A percentile compares a stretch with the other conserved stretches of the same genome.
phyloP scores from a whole-genome alignment of 225 moss, liverwort and hornwort genomes.

The Bryoerythrophyllum caledonicum region DNA sequence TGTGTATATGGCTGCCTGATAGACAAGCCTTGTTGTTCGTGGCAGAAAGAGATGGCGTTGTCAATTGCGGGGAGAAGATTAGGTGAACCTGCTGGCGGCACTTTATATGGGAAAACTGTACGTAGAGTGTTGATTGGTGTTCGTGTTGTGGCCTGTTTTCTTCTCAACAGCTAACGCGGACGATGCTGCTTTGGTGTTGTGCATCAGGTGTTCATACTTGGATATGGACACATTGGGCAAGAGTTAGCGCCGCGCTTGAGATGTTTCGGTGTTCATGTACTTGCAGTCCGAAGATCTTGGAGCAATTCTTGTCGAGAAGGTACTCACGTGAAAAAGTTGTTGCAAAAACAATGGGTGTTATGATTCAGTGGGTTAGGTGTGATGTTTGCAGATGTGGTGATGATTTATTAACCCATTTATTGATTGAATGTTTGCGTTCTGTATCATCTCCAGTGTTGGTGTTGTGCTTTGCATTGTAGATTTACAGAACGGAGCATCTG shows the following conservation, averaged over 20 bases:
- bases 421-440: not conserved
- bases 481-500: not conserved
- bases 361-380: not conserved
- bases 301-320: not conserved
- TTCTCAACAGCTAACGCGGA: not conserved
- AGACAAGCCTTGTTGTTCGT: not conserved
- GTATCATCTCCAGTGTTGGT: not conserved
- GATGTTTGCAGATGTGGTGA: too few relatives aligned
- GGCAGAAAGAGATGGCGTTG: not conserved
- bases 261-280: not conserved
- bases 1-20: not conserved
- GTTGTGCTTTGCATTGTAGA: not conserved
- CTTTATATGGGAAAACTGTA: not conserved
- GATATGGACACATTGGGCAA: not conserved
- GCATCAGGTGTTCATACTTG: not conserved
- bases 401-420: not conserved
- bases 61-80: not conserved
- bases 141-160: not conserved
- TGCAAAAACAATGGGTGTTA: not conserved
- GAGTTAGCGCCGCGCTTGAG: conserved; percentile 1
- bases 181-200: not conserved
- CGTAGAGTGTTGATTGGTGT: not conserved
- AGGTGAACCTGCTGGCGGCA: not conserved
- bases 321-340: not conserved
- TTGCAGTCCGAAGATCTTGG: conserved; percentile 10